phyloP scores from a whole-genome alignment of 2,329 filamentous ascomycete genomes.

The Arthroderma sp. region DNA sequence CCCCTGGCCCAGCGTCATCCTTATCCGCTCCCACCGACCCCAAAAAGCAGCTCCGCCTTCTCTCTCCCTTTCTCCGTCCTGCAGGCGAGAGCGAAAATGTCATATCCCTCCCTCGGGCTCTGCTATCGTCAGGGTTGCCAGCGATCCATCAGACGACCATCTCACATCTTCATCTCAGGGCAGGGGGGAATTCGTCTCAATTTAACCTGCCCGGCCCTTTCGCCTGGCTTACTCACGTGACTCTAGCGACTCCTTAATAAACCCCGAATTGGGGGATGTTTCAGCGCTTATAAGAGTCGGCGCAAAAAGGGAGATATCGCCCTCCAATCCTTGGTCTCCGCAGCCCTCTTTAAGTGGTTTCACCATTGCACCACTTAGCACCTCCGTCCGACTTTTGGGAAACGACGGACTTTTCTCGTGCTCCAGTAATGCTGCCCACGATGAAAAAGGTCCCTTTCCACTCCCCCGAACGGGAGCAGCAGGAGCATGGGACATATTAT shows the following conservation, averaged over 20 bases:
- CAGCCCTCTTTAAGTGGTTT: neutral
- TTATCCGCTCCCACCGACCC: too few relatives aligned
- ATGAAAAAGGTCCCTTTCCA: neutral
- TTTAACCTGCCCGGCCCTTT: neutral
- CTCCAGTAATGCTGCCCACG: neutral
- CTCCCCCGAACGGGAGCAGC: neutral
- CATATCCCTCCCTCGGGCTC: neutral
- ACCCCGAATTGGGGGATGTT: neutral
- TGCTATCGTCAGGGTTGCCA: neutral
- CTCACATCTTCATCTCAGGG: too few relatives aligned
- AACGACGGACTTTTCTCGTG: too few relatives aligned
- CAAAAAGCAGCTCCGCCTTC: too few relatives aligned
- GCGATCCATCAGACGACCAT: too few relatives aligned
- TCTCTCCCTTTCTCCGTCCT: neutral
- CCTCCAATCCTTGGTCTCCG: neutral
- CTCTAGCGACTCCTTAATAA: neutral
- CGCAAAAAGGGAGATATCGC: neutral
- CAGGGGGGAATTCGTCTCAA: neutral
- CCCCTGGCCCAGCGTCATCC: neutral
- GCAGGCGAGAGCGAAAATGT: too few relatives aligned
- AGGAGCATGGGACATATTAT: too few relatives aligned
- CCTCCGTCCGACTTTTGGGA: too few relatives aligned
- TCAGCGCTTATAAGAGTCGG: neutral
- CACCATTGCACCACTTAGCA: slow-evolving; percentile 4
- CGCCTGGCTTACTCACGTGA: neutral